Conservation (phyloP, 495 filamentous ascomycete species). For the Paragyromitra xinjiangensis region DNA sequence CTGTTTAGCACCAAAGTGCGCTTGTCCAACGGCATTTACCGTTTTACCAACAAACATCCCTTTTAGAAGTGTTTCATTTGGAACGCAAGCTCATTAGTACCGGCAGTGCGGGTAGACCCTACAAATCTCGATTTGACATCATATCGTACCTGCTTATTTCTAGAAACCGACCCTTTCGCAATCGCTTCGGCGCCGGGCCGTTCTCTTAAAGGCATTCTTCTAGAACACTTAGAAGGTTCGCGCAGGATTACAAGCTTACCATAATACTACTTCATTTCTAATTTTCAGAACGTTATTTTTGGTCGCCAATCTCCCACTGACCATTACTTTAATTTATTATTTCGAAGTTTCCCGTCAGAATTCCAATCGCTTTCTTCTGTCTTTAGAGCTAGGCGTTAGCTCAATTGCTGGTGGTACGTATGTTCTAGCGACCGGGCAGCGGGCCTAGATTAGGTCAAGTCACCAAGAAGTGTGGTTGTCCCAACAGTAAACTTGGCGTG, state of each 20-base stretch:
- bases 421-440: constrained; percentile 13
- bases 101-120: not conserved
- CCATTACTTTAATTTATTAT: not conserved
- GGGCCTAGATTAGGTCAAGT: not conserved
- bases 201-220: constrained; percentile 9
- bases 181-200: not conserved
- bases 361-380: constrained; percentile 1
- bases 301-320: not conserved
- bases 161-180: constrained; percentile 24
- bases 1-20: constrained; percentile 8
- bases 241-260: not conserved
- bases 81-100: constrained; percentile 23
- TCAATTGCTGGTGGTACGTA: constrained; percentile 16
- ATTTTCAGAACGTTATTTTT: not conserved
- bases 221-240: constrained; percentile 16
- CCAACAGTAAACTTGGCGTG: constrained; percentile 18
- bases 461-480: constrained; percentile 13
- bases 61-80: constrained; percentile 35
- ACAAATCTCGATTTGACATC: constrained; percentile 3
- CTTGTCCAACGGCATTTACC: constrained; percentile 39
- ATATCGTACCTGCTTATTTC: constrained; percentile 24
- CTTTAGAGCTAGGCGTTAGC: constrained; percentile 2
- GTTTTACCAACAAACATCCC: constrained; percentile 29
- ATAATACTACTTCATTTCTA: not conserved
- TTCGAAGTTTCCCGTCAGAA: not conserved